Evolutionary conservation across 257 asterid genomes (phyloP).

Genomic region (Prunella vulgaris): DNA sequence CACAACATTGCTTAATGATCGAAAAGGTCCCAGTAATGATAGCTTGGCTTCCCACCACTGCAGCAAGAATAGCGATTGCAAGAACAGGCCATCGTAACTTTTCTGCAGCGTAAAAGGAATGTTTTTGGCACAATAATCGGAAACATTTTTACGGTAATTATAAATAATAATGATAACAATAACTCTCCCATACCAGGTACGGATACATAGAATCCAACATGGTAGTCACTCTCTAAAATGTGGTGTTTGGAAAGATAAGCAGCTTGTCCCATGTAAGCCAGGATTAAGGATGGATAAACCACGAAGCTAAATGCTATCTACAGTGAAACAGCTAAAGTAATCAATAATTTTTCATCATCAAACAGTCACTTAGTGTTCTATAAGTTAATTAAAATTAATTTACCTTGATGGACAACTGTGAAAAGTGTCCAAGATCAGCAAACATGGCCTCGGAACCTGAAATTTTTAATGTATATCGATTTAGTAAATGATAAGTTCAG

Average conservation of each 20-base stretch:
- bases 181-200: conserved; percentile 61
- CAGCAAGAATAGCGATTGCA: conserved; percentile 93
- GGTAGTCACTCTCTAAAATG: conserved; percentile 56
- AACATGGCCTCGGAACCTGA: conserved; percentile 96
- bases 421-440: conserved; percentile 97
- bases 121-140: background rate
- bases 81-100: conserved; percentile 86
- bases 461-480: background rate
- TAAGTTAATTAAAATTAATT: background rate
- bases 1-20: conserved; percentile 89
- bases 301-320: conserved; percentile 87
- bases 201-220: conserved; percentile 81
- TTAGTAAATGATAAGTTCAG: background rate
- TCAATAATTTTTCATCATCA: background rate
- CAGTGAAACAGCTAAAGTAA: conserved; percentile 5
- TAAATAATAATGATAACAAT: background rate
- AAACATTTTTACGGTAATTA: background rate
- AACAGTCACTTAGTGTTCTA: background rate
- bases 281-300: conserved; percentile 89
- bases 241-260: conserved; percentile 95
- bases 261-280: conserved; percentile 99
- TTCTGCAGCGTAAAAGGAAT: conserved; percentile 34
- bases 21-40: conserved; percentile 91
- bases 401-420: conserved; percentile 92
- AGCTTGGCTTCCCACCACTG: conserved; percentile 98